Base-by-base conservation (phyloP, 805 yeast genomes). In the Suhomyces tanzawaensis region DNA sequence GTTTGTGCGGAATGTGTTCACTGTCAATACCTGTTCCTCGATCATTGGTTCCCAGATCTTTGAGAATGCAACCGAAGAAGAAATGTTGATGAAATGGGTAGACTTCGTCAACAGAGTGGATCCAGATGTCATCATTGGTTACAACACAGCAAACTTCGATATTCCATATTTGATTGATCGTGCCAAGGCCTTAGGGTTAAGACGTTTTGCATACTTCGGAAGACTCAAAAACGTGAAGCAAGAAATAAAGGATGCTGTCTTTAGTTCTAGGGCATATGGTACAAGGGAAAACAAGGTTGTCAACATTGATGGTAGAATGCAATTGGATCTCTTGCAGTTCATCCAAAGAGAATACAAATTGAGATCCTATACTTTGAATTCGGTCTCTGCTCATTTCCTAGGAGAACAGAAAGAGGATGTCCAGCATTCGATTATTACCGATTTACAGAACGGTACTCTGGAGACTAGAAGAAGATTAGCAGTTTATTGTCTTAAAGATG, bases 371-470 rank as follows among this genome's bases (percentile, higher is more conserved):
- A 90, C 99, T 0, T 71, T 93, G 60, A 93, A 93, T 62, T 85
- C 97, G 0, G 99, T 93, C 0, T 86, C 96, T 4, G 95, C 98
- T 0, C 88, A 88, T 53, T 93, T 95, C 55, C 60, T 93, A 49
- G 87, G 86, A 19, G 99, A 95, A 55, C 99, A 93, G 53, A 93
- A 93, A 54, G 99, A 93, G 65, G 99, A 93, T 57, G 99, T 93
- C 8, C 98, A 90, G 45, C 96, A 91, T 58, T 87, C 98, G 3
- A 91, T 91, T 48, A 93, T 93, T 60, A 88, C 99, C 0, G 95
- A 87, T 37, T 71, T 93, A 39, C 98, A 93, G 52, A 87, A 90
- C 49, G 98, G 98, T 31, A 85, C 79, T 21, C 74, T 86, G 19
- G 98, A 93, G 52, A 85, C 98, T 0, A 80, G 99, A 66, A 71